phyloP scores from a whole-genome alignment of 768 basidiomycete genomes.

The Sporobolomyces pararoseus region DNA sequence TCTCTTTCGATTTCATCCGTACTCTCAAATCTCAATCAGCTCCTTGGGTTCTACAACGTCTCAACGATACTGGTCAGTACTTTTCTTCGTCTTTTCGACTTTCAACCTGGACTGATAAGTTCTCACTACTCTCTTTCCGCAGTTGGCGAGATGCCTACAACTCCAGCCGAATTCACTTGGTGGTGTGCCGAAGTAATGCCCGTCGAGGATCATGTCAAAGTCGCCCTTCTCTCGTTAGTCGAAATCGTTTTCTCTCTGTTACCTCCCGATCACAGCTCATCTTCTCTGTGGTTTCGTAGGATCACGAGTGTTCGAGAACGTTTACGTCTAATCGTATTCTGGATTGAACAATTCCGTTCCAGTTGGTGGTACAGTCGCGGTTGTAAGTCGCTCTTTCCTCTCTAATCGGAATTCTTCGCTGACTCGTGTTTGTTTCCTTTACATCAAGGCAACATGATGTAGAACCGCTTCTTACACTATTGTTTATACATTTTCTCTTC shows the following conservation, averaged over 20 bases:
- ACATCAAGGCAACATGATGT: conserved; percentile 30
- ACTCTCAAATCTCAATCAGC: conserved; percentile 67
- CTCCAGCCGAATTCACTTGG: conserved; percentile 42
- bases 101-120: neutral
- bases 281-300: conserved; percentile 38
- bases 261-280: neutral
- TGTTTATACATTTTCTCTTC: neutral
- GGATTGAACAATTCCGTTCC: conserved; percentile 76
- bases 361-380: conserved; percentile 55
- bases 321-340: conserved; percentile 79
- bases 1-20: conserved; percentile 62
- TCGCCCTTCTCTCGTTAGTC: conserved; percentile 63
- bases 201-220: conserved; percentile 90
- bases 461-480: neutral
- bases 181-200: conserved; percentile 63
- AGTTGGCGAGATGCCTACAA: conserved; percentile 43
- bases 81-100: neutral
- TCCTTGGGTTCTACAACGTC: conserved; percentile 87
- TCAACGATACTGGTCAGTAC: conserved; percentile 66
- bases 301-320: conserved; percentile 59
- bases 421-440: neutral
- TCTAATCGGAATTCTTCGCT: neutral
- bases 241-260: neutral
- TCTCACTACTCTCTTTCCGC: neutral
- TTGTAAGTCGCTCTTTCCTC: conserved; percentile 14